Evolutionary conservation across 441 rosid genomes (phyloP).

Genomic region (Eutrema salsugineum): DNA sequence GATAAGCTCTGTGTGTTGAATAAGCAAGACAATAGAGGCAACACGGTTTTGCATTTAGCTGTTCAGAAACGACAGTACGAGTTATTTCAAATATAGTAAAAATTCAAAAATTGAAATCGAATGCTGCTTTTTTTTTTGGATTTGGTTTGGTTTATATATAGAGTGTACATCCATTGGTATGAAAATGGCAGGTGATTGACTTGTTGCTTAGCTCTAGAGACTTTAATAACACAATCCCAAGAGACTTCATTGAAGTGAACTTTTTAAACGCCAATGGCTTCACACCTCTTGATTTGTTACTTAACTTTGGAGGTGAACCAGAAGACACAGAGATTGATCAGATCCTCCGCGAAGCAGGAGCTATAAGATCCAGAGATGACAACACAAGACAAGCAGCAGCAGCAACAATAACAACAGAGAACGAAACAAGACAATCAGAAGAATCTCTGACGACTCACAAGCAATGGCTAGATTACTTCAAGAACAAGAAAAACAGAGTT

Average conservation of each 20-base stretch:
- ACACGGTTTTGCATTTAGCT: slow-evolving; percentile 31
- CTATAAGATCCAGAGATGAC: slow-evolving; percentile 11
- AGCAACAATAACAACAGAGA: background rate
- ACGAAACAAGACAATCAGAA: slow-evolving; percentile 13
- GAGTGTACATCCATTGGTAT: background rate
- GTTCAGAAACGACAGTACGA: slow-evolving; percentile 19
- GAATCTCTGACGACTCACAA: slow-evolving; percentile 14
- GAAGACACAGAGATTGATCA: slow-evolving; percentile 24
- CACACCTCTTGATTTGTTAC: slow-evolving; percentile 29
- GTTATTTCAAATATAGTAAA: too few species aligned
- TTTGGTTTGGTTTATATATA: background rate
- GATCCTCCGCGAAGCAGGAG: slow-evolving; percentile 9
- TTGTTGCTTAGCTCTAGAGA: slow-evolving; percentile 15
- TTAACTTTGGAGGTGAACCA: slow-evolving; percentile 18
- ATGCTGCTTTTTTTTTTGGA: background rate
- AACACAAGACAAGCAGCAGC: background rate
- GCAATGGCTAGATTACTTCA: slow-evolving; percentile 24
- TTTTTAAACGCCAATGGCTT: slow-evolving; percentile 24
- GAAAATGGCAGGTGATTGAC: slow-evolving; percentile 17
- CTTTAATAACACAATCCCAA: background rate
- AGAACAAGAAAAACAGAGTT: slow-evolving; percentile 16
- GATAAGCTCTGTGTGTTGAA: slow-evolving; percentile 23
- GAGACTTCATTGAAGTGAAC: slow-evolving; percentile 15
- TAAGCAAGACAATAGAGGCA: slow-evolving; percentile 19
- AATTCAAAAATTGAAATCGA: too few species aligned